These are phyloP conservation scores for Sphaceloma murrayae DNA, from an alignment of 2,329 filamentous ascomycete species.

Conservation along the genomic window DNA sequence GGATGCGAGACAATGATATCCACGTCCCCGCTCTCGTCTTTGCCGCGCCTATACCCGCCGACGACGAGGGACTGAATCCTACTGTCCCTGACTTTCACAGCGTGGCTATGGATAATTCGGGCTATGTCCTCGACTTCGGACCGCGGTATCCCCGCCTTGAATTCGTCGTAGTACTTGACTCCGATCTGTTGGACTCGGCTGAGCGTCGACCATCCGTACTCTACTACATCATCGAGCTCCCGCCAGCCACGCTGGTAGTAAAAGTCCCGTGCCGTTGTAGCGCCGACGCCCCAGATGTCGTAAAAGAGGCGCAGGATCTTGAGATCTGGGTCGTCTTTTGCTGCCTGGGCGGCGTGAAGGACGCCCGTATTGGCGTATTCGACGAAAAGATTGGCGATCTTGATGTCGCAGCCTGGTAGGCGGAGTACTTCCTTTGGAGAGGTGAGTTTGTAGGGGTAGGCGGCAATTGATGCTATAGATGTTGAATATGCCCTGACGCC, in stretches of 20 bases:
- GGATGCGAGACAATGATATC: conserved; percentile 78
- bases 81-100: conserved; percentile 49
- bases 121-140: conserved; percentile 64
- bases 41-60: conserved; percentile 74
- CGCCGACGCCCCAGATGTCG: conserved; percentile 86
- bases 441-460: conserved; percentile 58
- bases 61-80: conserved; percentile 56
- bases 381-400: conserved; percentile 66
- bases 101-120: conserved; percentile 53
- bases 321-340: conserved; percentile 55
- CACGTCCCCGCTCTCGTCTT: conserved; percentile 65
- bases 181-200: conserved; percentile 84
- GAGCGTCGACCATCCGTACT: conserved; percentile 66
- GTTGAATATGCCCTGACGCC: conserved; percentile 81
- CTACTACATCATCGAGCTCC: conserved; percentile 76
- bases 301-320: conserved; percentile 61
- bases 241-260: conserved; percentile 67
- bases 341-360: conserved; percentile 54
- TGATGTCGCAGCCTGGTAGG: conserved; percentile 72
- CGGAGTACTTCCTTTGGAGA: conserved; percentile 35
- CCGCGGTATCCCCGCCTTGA: conserved; percentile 61
- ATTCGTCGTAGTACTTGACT: conserved; percentile 86
- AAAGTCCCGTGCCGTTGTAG: conserved; percentile 70
- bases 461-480: conserved; percentile 70
- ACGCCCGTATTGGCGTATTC: conserved; percentile 57